phyloP scores from a whole-genome alignment of 2,329 filamentous ascomycete species.

The Davidsoniella virescens region DNA sequence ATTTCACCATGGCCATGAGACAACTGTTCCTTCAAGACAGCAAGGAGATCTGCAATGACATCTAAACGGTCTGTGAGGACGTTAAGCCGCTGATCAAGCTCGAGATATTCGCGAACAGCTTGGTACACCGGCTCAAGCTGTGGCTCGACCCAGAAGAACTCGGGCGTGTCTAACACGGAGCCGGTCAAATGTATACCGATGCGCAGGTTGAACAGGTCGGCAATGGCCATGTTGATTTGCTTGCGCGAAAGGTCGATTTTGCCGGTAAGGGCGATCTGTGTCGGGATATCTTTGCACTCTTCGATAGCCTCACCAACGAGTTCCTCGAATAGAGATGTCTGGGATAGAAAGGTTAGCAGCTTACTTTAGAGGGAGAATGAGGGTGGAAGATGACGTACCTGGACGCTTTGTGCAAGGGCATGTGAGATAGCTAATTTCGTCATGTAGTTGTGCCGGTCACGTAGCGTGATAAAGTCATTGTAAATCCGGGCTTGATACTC shows the following conservation, averaged over 20 bases:
- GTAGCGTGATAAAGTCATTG: constrained; percentile 93
- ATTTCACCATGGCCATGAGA: constrained; percentile 86
- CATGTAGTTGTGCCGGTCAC: constrained; percentile 95
- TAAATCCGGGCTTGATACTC: constrained; percentile 98
- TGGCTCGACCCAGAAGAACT: constrained; percentile 96
- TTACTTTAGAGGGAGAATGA: not conserved
- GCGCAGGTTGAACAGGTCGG: constrained; percentile 89
- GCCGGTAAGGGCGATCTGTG: constrained; percentile 81
- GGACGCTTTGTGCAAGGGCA: constrained; percentile 87
- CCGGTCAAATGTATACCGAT: constrained; percentile 98
- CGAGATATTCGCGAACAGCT: constrained; percentile 84
- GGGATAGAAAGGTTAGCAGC: constrained; percentile 14
- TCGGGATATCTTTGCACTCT: constrained; percentile 80
- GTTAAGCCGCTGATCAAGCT: constrained; percentile 92
- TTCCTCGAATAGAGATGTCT: constrained; percentile 92
- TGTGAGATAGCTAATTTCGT: constrained; percentile 93
- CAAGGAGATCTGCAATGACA: constrained; percentile 83
- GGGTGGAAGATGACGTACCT: constrained; percentile 32
- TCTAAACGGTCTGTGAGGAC: constrained; percentile 70
- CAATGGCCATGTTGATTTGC: constrained; percentile 99
- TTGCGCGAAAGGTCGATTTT: constrained; percentile 76
- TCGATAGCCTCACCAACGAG: constrained; percentile 88
- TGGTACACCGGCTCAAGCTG: constrained; percentile 94
- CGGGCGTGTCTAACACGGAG: constrained; percentile 87
- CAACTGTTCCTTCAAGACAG: constrained; percentile 87